Base-by-base conservation (phyloP, 148 eudicot species). In the Rhododendron molle region DNA sequence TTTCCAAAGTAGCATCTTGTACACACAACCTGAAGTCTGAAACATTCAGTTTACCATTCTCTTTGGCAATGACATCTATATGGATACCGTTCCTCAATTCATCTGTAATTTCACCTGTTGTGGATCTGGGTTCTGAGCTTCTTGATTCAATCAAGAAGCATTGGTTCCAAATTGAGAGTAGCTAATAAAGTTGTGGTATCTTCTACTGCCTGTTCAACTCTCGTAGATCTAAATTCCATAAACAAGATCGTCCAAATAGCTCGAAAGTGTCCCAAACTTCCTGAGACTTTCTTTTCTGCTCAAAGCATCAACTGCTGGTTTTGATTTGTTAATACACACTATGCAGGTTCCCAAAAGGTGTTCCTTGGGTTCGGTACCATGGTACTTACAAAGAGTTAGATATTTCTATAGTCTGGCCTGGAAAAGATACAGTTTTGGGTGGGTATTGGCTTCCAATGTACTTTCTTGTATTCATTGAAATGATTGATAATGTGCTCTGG, bases 311-410 rank as follows among this genome's bases (percentile, higher is more conserved):
- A n/a, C 11, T 65, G 71, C 74, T 69, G 60, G 72, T 23, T 67
- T 85, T 78, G 38, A 43, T 71, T 16, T 40, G 76, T 14, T 82
- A 28, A 49, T 49, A 16, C 11, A 20, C 28, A 54, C 56, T 23
- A 81, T 92, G 91, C 94, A 97, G 99, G 90, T 97, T 92, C 80
- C 96, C 98, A 0, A 90, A 94, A 88, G 98, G 94, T 49, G 95
- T 95, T 74, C 98, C 99, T 73, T 97, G 99, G 99, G 95, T 95
- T 88, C 89, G 96, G 13, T 95, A 92, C 88, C 90, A 86, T 88
- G 99, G 99, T 36, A 81, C 83, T 82, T 97, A 95, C 90, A 97
- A 93, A 89, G 88, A 88, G 89, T 83, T 97, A 89, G 91, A 92
- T 81, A 85, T 97, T 78, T 92, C 94, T 86, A 89, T 97, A 23